Evolutionary conservation across 2,329 filamentous ascomycete species (phyloP), one percentile per base, ranked within the genome.

Genomic region (Botryotinia globosa): DNA sequence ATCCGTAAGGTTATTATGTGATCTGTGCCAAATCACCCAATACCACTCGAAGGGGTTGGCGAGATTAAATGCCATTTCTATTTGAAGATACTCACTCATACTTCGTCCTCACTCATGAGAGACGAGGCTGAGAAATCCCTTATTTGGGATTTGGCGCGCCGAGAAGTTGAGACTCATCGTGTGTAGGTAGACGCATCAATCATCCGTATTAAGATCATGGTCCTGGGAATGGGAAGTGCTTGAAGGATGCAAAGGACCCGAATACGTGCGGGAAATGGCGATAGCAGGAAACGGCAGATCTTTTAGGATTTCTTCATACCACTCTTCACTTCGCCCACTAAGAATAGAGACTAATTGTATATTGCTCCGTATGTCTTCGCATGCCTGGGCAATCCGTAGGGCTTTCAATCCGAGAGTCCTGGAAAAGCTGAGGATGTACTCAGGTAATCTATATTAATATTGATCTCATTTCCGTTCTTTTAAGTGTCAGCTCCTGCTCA

Each of bases 61-160:
- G n/a, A 67, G 39, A 16, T 56, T 12, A n/a, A 42, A 62, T 56
- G n/a, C 34, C 37, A 25, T 56, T 68, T 68, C 65, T 68, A 68
- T 68, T 68, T 68, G 65, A 68, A 68, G 65, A 68, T 32, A 58
- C 7, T 51, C 63, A 56, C 12, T 51, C 63, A 65, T 37, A 10
- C 29, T 56, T 42, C 22, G 34, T 44, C 32, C n/a, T 56, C 65
- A 68, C 32, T 56, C 29, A 32, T 56, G 37, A 56, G 37, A 56
- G 65, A 32, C 54, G 65, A 42, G 48, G 65, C 65, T 58, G 48
- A 56, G 32, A 34, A 56, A 29, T 54, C n/a, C 39, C 34, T 18
- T 56, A 42, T 67, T 56, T 56, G 18, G 20, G 34, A 39, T 56
- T 56, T 67, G 48, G 34, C 65, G 34, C 65, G 37, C 48, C 34